phyloP scores from a whole-genome alignment of 2,329 filamentous ascomycete genomes.

The Paecilomyces niveus region DNA sequence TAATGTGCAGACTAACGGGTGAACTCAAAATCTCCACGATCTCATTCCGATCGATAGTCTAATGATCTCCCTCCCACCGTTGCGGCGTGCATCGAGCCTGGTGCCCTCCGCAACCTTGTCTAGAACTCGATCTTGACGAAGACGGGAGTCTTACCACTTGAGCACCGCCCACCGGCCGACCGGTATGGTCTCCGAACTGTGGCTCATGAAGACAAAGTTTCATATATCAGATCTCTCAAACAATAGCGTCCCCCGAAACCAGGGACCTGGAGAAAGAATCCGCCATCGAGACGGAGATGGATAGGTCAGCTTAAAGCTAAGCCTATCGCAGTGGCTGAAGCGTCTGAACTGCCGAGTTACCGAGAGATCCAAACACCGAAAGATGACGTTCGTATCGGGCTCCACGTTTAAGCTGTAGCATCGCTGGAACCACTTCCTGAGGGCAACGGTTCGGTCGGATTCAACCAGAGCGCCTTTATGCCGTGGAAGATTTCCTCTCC shows the following conservation, averaged over 20 bases:
- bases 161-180: not conserved
- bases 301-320: not conserved
- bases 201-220: not conserved
- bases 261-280: not conserved
- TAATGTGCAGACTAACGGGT: not conserved
- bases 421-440: not conserved
- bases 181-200: not conserved
- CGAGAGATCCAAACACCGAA: not conserved
- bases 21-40: not conserved
- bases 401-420: not conserved
- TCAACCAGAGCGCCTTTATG: constrained; percentile 27
- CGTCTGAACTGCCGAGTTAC: not conserved
- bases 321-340: not conserved
- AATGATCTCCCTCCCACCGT: not conserved
- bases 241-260: not conserved
- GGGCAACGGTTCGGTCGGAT: constrained; percentile 1
- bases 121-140: not conserved
- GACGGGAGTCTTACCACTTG: not conserved
- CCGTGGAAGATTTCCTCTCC: constrained; percentile 30
- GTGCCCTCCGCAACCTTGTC: not conserved
- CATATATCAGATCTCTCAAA: not conserved
- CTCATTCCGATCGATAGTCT: not conserved
- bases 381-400: not conserved
- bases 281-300: not conserved
- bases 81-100: not conserved